Evolutionary conservation across 805 yeast species (phyloP), one percentile per base, ranked within the genome.

Genomic region (Suhomyces tanzawaensis): DNA sequence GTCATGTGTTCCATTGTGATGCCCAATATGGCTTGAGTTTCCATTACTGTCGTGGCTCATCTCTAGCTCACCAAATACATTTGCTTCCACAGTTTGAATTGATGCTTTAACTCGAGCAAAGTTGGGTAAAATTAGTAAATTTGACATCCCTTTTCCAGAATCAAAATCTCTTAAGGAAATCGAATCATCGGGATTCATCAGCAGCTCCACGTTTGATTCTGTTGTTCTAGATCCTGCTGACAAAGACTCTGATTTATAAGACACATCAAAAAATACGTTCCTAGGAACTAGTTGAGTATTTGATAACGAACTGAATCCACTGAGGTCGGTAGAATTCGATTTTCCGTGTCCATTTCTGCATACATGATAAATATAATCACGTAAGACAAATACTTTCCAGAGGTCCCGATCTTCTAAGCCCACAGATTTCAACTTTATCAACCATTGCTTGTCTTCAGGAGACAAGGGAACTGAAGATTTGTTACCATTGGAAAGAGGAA

Each of bases 321-420:
- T 18, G 7, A 6, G 7, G 8, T 5, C 7, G 18, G 11, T 14
- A 19, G 42, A 45, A 28, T 46, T 47, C 12, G 27, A 25, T 16
- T 27, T 27, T 6, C 18, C 13, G n/a, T 33, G 25, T 16, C 30
- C 37, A 7, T 45, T 43, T 34, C 72, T 66, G 1, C 85, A 75
- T 3, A 79, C 77, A 34, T 80, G 76, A 42, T 63, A 71, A 7
- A 90, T 73, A 48, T 87, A 85, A 19, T 81, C 81, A 39, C 90
- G 70, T 39, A 88, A 58, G 3, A 77, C 77, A 12, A 81, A 81
- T 9, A 91, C 62, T 57, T 90, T 91, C 97, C 97, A 91, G 18
- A 86, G 49, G 31, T 88, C 95, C 6, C 67, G 69, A 7, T 80
- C 87, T 6, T 69, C 69, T 36, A 91, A 61, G 0, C 97, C 98